A percentile compares a stretch with the other conserved stretches of the same genome.
phyloP scores from a whole-genome alignment of 352 stramenopile species.

The Achlya hypogyna region DNA sequence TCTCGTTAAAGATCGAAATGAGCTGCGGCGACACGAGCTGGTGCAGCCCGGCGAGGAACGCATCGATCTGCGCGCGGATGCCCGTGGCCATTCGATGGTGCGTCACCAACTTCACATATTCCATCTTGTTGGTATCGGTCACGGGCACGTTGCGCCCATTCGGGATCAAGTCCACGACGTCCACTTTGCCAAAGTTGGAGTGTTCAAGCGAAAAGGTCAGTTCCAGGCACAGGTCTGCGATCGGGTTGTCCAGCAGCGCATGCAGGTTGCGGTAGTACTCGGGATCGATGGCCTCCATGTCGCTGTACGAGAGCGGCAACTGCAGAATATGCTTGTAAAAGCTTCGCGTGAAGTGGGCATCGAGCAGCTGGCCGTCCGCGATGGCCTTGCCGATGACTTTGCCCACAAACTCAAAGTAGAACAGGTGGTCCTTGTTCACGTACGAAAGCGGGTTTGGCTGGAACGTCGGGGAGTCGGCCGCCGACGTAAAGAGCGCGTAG shows the following conservation, averaged over 20 bases:
- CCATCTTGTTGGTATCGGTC: conserved; percentile 90
- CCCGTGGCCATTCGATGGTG: conserved; percentile 99
- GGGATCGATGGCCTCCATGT: conserved; percentile 99
- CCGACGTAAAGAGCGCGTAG: conserved; percentile 98
- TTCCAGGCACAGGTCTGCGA: conserved; percentile 78
- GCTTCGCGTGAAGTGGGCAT: conserved; percentile 97
- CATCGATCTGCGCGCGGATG: conserved; percentile 92
- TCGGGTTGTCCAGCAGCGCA: conserved; percentile 83
- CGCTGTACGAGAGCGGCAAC: conserved; percentile 93
- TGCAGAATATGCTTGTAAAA: conserved; percentile 99
- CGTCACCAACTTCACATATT: conserved; percentile 92
- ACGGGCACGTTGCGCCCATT: conserved; percentile 80
- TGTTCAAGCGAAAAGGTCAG: conserved; percentile 90
- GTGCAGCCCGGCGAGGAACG: conserved; percentile 87
- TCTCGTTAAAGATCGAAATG: conserved; percentile 92
- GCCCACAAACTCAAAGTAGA: conserved; percentile 97
- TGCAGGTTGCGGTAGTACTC: conserved; percentile 93
- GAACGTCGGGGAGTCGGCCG: conserved; percentile 97
- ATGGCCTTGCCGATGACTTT: conserved; percentile 99
- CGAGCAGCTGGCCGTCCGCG: conserved; percentile 95
- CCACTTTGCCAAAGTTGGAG: conserved; percentile 84
- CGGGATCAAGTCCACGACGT: conserved; percentile 85
- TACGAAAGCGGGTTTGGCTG: conserved; percentile 98
- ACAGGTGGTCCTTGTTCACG: conserved; percentile 98
- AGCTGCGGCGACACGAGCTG: conserved; percentile 84